A percentile compares a stretch with the other conserved stretches of the same genome.
Conservation (phyloP, 495 filamentous ascomycete species). For the Neurospora discreta region DNA sequence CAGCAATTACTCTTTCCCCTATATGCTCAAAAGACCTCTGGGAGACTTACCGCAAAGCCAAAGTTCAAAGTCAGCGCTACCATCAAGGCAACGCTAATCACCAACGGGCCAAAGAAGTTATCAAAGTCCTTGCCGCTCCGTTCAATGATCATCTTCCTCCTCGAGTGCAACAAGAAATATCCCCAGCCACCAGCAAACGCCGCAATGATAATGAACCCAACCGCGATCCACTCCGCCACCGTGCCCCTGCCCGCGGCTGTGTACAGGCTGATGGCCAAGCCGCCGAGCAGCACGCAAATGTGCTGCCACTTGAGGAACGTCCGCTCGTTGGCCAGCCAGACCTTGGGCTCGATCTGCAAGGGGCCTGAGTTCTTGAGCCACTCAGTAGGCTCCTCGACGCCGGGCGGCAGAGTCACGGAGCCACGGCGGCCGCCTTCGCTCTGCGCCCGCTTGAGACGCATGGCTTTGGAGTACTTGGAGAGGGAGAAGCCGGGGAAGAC, state of each 20-base stretch:
- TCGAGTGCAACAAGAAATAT: slow-evolving; percentile 64
- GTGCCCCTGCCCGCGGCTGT: slow-evolving; percentile 68
- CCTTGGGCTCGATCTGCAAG: slow-evolving; percentile 86
- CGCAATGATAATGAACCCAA: slow-evolving; percentile 74
- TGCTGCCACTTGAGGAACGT: slow-evolving; percentile 99
- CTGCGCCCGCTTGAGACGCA: slow-evolving; percentile 22
- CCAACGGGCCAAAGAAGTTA: slow-evolving; percentile 68
- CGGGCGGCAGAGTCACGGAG: slow-evolving; percentile 53
- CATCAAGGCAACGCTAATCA: slow-evolving; percentile 70
- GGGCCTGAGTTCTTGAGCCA: slow-evolving; percentile 93
- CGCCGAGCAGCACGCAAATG: slow-evolving; percentile 73
- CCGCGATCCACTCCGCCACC: slow-evolving; percentile 61
- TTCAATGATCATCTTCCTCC: slow-evolving; percentile 66
- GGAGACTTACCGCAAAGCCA: slow-evolving; percentile 53
- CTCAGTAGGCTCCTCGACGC: slow-evolving; percentile 67
- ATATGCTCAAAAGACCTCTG: neutral
- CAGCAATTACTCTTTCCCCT: neutral
- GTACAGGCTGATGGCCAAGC: slow-evolving; percentile 72
- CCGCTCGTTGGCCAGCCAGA: slow-evolving; percentile 96
- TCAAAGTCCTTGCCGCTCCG: slow-evolving; percentile 90
- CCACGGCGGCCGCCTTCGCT: slow-evolving; percentile 1
- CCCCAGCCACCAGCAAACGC: slow-evolving; percentile 80
- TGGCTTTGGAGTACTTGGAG: slow-evolving; percentile 52
- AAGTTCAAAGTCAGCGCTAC: slow-evolving; percentile 80
- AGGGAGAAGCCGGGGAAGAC: slow-evolving; percentile 65